Percentiles rank a stretch among this genome's conserved stretches.
Evolutionary conservation across 495 filamentous ascomycete genomes (phyloP).

Genomic region (Pseudotulostoma volvatum): DNA sequence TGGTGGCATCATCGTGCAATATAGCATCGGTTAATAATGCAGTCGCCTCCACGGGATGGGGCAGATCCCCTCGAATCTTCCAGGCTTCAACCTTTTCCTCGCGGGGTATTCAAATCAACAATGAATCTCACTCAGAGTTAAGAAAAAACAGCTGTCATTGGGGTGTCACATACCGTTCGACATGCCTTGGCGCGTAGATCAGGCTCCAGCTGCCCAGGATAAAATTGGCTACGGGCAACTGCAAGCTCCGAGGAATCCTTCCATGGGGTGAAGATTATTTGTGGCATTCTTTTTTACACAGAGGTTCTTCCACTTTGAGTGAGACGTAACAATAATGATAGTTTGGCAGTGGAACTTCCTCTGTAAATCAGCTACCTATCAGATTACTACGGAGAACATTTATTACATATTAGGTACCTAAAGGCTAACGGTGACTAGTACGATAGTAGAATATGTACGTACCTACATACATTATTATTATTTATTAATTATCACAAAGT

Average conservation of each 20-base stretch:
- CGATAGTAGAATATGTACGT: too few species aligned
- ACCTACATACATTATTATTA: too few species aligned
- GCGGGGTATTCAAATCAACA: not conserved
- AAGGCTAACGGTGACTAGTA: too few species aligned
- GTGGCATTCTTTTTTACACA: slow-evolving; percentile 36
- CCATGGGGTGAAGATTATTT: slow-evolving; percentile 70
- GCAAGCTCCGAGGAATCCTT: slow-evolving; percentile 48
- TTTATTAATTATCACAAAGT: too few species aligned
- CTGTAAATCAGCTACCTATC: too few species aligned
- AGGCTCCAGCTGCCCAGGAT: slow-evolving; percentile 21
- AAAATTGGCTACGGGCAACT: slow-evolving; percentile 49
- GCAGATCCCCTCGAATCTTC: slow-evolving; percentile 55
- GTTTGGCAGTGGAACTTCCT: too few species aligned
- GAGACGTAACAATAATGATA: too few species aligned
- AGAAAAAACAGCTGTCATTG: slow-evolving; percentile 4
- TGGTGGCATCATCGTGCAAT: slow-evolving; percentile 43
- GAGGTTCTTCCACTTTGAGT: too few species aligned
- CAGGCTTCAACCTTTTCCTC: slow-evolving; percentile 31
- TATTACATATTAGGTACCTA: too few species aligned
- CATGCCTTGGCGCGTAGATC: slow-evolving; percentile 30
- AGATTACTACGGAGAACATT: too few species aligned
- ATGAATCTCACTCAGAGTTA: not conserved
- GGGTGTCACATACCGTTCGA: slow-evolving; percentile 22
- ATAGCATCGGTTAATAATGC: slow-evolving; percentile 60
- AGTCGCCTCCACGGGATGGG: slow-evolving; percentile 69